Conservation (phyloP, 441 rosid species). For the Eutrema salsugineum region DNA sequence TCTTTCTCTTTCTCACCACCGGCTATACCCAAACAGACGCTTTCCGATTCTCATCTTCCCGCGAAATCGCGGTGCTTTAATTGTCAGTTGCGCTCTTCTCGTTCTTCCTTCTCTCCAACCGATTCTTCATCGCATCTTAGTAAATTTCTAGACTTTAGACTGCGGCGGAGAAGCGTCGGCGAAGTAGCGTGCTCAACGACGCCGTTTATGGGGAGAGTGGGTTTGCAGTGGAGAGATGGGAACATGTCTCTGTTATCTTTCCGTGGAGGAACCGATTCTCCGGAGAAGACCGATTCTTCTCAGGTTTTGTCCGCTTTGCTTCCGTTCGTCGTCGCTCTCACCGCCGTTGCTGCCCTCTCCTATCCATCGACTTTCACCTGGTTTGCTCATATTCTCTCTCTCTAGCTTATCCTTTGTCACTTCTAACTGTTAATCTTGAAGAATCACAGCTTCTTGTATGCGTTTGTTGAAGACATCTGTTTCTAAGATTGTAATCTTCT, state of each 20-base stretch:
- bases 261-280: constrained; percentile 30
- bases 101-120: not conserved
- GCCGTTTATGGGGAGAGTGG: constrained; percentile 45
- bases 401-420: not conserved
- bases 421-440: too few species aligned
- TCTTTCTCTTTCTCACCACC: constrained; percentile 12
- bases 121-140: not conserved
- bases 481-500: too few species aligned
- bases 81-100: constrained; percentile 1
- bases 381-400: constrained; percentile 24
- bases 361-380: constrained; percentile 83
- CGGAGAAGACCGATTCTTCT: constrained; percentile 60
- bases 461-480: too few species aligned
- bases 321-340: constrained; percentile 82
- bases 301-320: constrained; percentile 85
- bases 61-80: not conserved
- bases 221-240: constrained; percentile 33
- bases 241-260: constrained; percentile 27
- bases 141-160: not conserved
- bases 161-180: not conserved
- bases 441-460: not conserved
- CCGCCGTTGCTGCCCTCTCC: constrained; percentile 82
- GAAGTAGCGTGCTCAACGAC: constrained; percentile 33
- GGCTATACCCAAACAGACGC: constrained; percentile 24
- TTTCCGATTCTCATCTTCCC: constrained; percentile 8